Evolutionary conservation across 352 stramenopile genomes (phyloP), one percentile per base, ranked within the genome.

Genomic region (Phytopythium litorale): DNA sequence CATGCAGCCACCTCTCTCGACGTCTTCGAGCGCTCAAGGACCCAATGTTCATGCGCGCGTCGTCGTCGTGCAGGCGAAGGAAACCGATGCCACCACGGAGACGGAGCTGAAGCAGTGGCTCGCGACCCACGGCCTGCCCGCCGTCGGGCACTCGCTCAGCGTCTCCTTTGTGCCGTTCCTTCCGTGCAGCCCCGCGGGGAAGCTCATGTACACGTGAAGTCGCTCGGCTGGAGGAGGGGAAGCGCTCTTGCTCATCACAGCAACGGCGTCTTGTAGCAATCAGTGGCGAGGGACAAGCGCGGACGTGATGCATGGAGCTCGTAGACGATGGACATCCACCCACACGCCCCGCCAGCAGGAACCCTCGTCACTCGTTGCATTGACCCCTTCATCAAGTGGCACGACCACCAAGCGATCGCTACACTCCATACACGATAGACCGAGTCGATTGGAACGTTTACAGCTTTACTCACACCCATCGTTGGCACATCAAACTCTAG

Each of bases 181-280:
- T 53, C 79, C 79, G 3, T 96, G 87, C 60, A 96, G 85, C 32
- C 79, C 87, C 23, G 87, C 87, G 23, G 87, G 87, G 21, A 96
- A 96, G 66, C 73, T 94, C 38, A 83, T 94, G 64, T 96, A 94
- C 67, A 67, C 68, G 13, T 93, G 71, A 85, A 21, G 8, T 13
- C 0, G 18, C 3, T 21, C 23, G 4, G 1, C n/a, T 2, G 43
- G 19, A 7, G 0, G 43, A 50, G 25, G 46, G 23, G 46, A 30
- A 35, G 25, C 23, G 45, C 21, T 52, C 45, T 52, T 52, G 45
- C 45, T 30, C 45, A 16, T 52, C 13, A 18, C 13, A 33, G 46
- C 23, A 37, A 53, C 23, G 23, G 46, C 13, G 4, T 28, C 23
- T 21, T 35, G 12, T 7, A 30, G 23, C 23, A 30, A 53, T 35